Base-by-base conservation (phyloP, 768 basidiomycete species). In the Pleurotus tuber-regium region DNA sequence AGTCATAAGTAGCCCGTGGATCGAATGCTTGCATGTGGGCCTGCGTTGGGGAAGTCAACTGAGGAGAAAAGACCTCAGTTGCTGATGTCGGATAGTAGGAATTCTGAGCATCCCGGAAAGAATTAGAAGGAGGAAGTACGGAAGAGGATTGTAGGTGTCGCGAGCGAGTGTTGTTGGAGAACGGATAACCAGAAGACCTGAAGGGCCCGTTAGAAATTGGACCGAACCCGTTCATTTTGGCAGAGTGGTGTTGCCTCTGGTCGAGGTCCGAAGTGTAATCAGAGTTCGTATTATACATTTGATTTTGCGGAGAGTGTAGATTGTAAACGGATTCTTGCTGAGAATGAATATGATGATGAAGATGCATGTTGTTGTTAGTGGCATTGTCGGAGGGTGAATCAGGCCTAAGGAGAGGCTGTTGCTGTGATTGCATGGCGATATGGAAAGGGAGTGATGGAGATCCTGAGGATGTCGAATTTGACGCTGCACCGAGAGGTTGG, bases 401-500 rank as follows among this genome's bases (percentile, higher is more conserved):
- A 29, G 82, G 67, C 54, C 75, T 78, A 42, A 67, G 53, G 47
- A 69, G 59, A 35, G 69, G 64, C 35, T 66, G 67, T 26, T 69
- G 74, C 49, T 75, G 77, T 26, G 70, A 61, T 54, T 78, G 76
- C 56, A 76, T 74, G 57, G 74, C 61, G 40, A 76, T 62, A 57
- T 78, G 82, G 63, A 74, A 85, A 53, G 79, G 80, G 18, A 79
- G 66, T 30, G 80, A 73, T 51, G 83, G 80, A 54, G 81, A 81
- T 52, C 71, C 74, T 35, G 83, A 78, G 42, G 81, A 79, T 14
- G 29, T 25, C 3, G 82, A 72, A 56, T 77, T 75, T 7, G 83
- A 77, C 21, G 76, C 58, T 38, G 82, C 72, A 48, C 73, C 71
- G 65, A 75, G 75, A 2, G 77, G 72, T 51, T 70, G 63, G 53